A percentile compares a stretch with the other conserved stretches of the same genome.
Evolutionary conservation across 192 early-diverging fungal species (phyloP).

Genomic region (Polychytrium aggregatum): DNA sequence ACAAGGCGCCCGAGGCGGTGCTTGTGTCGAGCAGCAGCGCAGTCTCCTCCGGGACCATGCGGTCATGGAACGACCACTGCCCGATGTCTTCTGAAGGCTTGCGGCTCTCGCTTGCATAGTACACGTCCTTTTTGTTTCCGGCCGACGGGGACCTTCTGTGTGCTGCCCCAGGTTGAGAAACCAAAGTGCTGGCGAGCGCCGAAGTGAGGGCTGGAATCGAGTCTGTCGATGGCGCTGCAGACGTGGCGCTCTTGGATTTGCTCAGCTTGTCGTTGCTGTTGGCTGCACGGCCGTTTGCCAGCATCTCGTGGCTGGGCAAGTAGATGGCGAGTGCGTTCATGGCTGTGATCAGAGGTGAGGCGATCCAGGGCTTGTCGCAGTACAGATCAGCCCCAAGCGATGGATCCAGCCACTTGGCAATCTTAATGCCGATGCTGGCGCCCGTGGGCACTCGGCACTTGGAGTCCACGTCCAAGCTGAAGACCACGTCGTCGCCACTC

Average conservation of each 20-base stretch:
- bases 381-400: constrained; percentile 17
- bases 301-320: constrained; percentile 7
- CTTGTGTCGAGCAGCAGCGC: constrained; percentile 9
- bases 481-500: constrained; percentile 28
- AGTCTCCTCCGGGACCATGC: constrained; percentile 18
- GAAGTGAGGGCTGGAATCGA: too few relatives aligned
- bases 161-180: too few relatives aligned
- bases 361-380: constrained; percentile 17
- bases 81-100: constrained; percentile 13
- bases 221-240: too few relatives aligned
- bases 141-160: too few relatives aligned
- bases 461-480: constrained; percentile 21
- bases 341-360: constrained; percentile 18
- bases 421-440: constrained; percentile 17
- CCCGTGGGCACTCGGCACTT: constrained; percentile 15
- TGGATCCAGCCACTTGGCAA: constrained; percentile 35
- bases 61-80: constrained; percentile 15
- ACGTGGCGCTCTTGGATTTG: too few relatives aligned
- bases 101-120: too few relatives aligned
- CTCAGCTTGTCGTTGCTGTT: too few relatives aligned
- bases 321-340: constrained; percentile 29
- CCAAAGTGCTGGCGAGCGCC: too few relatives aligned
- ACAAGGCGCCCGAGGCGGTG: constrained; percentile 1
- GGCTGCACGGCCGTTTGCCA: too few relatives aligned
- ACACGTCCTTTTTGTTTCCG: too few relatives aligned